Conservation (phyloP, 2,329 filamentous ascomycete species). For the Fusarium euwallaceae region DNA sequence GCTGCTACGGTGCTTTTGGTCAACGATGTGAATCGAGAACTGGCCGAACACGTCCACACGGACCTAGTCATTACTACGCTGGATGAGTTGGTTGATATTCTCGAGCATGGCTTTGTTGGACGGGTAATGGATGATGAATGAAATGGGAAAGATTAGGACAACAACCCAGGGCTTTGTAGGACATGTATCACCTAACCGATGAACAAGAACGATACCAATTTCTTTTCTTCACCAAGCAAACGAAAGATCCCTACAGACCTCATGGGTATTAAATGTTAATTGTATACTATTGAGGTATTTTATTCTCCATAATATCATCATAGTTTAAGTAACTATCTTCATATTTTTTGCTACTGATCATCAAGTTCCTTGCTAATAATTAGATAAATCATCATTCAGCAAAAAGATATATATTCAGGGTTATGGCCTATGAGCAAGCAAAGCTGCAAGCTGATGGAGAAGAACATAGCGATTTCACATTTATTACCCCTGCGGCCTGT, state of each 20-base stretch:
- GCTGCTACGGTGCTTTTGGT: constrained; percentile 90
- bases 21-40: constrained; percentile 81
- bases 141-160: neutral
- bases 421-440: too few relatives aligned
- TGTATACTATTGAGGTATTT: too few relatives aligned
- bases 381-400: too few relatives aligned
- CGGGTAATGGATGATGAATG: constrained; percentile 43
- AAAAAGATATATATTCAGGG: too few relatives aligned
- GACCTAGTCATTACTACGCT: constrained; percentile 79
- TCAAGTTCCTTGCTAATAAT: too few relatives aligned
- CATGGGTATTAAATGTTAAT: too few relatives aligned
- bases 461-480: too few relatives aligned
- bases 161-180: neutral
- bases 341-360: too few relatives aligned
- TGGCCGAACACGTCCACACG: constrained; percentile 80
- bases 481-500: too few relatives aligned
- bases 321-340: too few relatives aligned
- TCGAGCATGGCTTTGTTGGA: constrained; percentile 81
- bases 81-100: constrained; percentile 80
- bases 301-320: too few relatives aligned
- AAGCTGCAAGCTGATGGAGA: too few relatives aligned
- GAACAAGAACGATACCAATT: neutral
- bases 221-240: constrained; percentile 6
- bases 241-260: neutral
- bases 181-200: neutral